Base-by-base conservation (phyloP, 208 protist species). In the Trypanosoma avium region DNA sequence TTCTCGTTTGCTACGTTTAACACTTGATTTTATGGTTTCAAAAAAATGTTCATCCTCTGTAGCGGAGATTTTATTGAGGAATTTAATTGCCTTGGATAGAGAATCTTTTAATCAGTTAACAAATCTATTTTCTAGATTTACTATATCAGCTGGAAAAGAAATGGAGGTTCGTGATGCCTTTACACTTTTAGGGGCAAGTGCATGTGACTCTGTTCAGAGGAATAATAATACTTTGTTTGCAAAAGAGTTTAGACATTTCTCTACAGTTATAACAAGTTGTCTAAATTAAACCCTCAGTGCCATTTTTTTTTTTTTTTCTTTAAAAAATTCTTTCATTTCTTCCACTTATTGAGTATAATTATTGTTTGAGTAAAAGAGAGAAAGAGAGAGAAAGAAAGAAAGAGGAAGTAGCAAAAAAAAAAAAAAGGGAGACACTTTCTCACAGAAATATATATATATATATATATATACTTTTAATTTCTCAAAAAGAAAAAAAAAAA, bases 211-310 rank as follows among this genome's bases (percentile, higher is more conserved):
- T 36, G 30, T 65, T 54, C 36, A 19, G 17, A 58, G 61, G 53
- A 61, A 59, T 21, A 65, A 66, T 32, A 57, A 32, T 32, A 46
- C 15, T 5, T 61, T 64, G 36, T 73, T 67, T 61, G 43, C 49
- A 27, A 73, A 73, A 22, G 50, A 50, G 33, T 73, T 66, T 66
- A 22, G 67, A 26, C 49, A 61, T 15, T 73, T 73, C 27, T 66
- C 57, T 27, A 54, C n/a, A n/a, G 17, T 66, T 38, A 43, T 73
- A 24, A 46, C 48, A 38, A 33, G 52, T 32, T 73, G 57, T 38
- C 30, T 67, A 22, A 42, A 48, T 21, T 73, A 27, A 61, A 13
- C 6, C 0, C 10, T 46, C 24, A 24, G 5, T 68, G 22, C n/a
- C 6, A 26, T 7, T 52, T 13, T 48, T 47, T 33, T 35, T 50